Base-by-base conservation (phyloP, 2,329 filamentous ascomycete genomes). In the Botrytis byssoidea region DNA sequence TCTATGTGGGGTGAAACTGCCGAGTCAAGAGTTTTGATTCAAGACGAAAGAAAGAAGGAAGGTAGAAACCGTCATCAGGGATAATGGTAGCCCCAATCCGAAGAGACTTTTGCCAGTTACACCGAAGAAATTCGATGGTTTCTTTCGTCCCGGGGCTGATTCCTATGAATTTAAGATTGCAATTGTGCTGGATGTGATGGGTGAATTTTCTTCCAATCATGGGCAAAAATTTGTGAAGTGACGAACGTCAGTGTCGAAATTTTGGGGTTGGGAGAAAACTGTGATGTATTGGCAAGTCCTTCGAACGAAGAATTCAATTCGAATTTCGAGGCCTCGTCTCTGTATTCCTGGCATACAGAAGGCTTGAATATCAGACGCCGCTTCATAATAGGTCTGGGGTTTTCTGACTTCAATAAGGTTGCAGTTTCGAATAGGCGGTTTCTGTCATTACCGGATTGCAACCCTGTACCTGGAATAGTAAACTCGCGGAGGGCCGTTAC, bases 391-490 rank as follows among this genome's bases (percentile, higher is more conserved):
- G n/a, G 8, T 10, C 29, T 20, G 5, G 12, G 22, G 1, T n/a
- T 10, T 0, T 18, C 5, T 35, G 3, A 22, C 12, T 16, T 35
- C 2, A 3, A 35, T 2, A 35, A 35, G 9, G 42, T 4, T 2
- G 6, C 18, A 25, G 25, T 35, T 3, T 35, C n/a, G 9, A 25
- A 16, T 25, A 3, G 29, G n/a, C 10, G 29, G 10, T 4, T 35
- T 25, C 8, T 48, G 3, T 12, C 29, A 25, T 10, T 25, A 9
- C n/a, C 29, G 1, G 32, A 25, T 14, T 65, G 12, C 3, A 14
- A 9, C 32, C 10, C 32, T 2, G 22, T 32, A 16, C 10, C 12
- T 40, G 29, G 4, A 22, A 2, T 10, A 18, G 42, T 35, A 35
- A 6, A 0, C 20, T 35, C 18, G 44, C 10, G 10, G 29, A 35